Evolutionary conservation across 2,329 filamentous ascomycete species (phyloP), one percentile per base, ranked within the genome.

Genomic region (Neofusicoccum ribis): DNA sequence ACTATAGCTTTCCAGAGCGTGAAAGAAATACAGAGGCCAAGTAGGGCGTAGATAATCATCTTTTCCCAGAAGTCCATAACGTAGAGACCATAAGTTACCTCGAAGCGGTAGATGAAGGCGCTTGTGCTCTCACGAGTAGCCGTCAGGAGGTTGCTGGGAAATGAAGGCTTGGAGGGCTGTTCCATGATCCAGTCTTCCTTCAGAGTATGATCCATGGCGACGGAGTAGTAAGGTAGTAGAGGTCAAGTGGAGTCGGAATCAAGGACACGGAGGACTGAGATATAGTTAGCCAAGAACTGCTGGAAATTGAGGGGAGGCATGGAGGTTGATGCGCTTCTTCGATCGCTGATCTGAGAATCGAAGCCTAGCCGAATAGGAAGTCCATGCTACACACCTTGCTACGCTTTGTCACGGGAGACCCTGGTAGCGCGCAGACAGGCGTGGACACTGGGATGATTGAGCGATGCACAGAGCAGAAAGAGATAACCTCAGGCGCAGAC

Each of bases 91-190:
- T 76, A 77, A 3, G 71, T 71, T 34, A 77, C 73, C 63, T 79
- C 77, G 70, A 79, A 79, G 31, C 77, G 73, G 70, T 77, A 78
- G 20, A 61, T 20, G 70, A 78, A 79, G 31, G 76, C 72, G 68
- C 75, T 77, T 12, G 37, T 27, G 12, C 12, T 20, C 23, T 65
- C 47, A 3, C n/a, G 27, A 46, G 17, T 15, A 46, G 17, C 44
- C 3, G 17, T 47, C 7, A 58, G 12, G 37, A 65, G 39, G 27
- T 27, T 61, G 54, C 20, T 34, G 31, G n/a, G 52, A 44, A 31
- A 44, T 15, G 43, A 60, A 46, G n/a, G 56, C 31, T 60, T 60
- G 17, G 41, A 14, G 8, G 51, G 41, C 51, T 41, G 34, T 27
- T 64, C 51, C 43, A 50, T 27, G 2, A 51, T 7, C 41, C 51